These are phyloP conservation scores for Sporothrix humicola DNA, from an alignment of 2,329 filamentous ascomycete genomes.

Conservation along the genomic window DNA sequence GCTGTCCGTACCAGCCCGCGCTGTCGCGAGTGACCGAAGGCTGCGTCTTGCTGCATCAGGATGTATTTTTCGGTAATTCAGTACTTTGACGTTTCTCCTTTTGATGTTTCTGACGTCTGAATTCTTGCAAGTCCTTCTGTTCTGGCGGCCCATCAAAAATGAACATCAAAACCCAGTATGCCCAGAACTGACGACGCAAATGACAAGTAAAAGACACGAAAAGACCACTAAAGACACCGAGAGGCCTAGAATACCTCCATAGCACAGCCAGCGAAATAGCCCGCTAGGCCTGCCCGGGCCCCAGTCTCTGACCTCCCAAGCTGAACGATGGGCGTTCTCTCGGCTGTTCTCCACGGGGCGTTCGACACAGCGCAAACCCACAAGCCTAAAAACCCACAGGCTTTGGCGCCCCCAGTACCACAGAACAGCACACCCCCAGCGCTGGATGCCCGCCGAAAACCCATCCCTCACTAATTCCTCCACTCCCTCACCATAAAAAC, in stretches of 20 bases:
- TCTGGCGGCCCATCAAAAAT: neutral
- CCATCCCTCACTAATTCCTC: neutral
- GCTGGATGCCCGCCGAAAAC: neutral
- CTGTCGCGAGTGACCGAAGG: neutral
- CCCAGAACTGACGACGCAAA: neutral
- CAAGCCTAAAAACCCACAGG: too few species aligned
- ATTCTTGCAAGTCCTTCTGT: neutral
- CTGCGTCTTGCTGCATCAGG: neutral
- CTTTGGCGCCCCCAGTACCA: neutral
- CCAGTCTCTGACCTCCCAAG: constrained; percentile 24
- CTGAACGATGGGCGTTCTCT: constrained; percentile 33
- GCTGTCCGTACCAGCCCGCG: neutral
- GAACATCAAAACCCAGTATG: neutral
- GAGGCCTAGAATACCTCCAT: neutral
- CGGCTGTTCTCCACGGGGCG: constrained; percentile 30
- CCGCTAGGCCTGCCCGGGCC: constrained; percentile 33
- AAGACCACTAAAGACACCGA: neutral
- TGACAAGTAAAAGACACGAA: neutral
- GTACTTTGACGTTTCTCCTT: neutral
- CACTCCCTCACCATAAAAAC: neutral
- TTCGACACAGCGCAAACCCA: neutral
- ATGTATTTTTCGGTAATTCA: too few species aligned
- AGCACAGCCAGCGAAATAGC: constrained; percentile 16
- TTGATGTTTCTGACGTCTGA: neutral
- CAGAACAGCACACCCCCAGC: neutral